phyloP scores from a whole-genome alignment of 495 filamentous ascomycete genomes.

The Parachaetomium inaequale region DNA sequence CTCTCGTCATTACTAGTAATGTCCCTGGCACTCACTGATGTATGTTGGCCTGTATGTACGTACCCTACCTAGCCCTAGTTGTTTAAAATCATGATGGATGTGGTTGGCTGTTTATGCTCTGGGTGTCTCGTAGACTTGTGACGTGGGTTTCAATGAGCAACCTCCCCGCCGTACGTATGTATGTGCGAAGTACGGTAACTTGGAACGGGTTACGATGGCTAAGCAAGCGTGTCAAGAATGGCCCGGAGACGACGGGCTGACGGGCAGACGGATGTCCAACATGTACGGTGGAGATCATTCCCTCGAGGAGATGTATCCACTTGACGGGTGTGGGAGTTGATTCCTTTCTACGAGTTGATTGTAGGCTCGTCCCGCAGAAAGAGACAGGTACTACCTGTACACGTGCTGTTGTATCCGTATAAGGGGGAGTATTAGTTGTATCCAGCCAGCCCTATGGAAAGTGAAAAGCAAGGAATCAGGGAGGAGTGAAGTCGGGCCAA shows the following conservation, averaged over 20 bases:
- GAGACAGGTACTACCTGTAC: not conserved
- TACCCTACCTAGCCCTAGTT: not conserved
- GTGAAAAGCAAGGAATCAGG: too few species aligned
- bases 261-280: not conserved
- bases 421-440: not conserved
- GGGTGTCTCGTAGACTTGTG: too few species aligned
- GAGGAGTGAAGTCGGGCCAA: not conserved
- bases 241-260: not conserved
- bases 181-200: too few species aligned
- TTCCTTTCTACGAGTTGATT: not conserved
- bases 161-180: too few species aligned
- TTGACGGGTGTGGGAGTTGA: not conserved
- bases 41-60: constrained; percentile 12
- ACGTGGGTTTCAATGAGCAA: too few species aligned
- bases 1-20: constrained; percentile 1
- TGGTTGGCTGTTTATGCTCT: not conserved
- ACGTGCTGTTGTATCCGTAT: not conserved
- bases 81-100: constrained; percentile 6
- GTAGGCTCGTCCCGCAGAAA: not conserved
- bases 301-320: not conserved
- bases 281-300: not conserved
- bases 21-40: constrained; percentile 5
- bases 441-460: not conserved
- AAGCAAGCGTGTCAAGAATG: not conserved
- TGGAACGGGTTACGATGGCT: too few species aligned